phyloP scores from a whole-genome alignment of 192 early-diverging fungal genomes.

The Paraglomus brasilianum region DNA sequence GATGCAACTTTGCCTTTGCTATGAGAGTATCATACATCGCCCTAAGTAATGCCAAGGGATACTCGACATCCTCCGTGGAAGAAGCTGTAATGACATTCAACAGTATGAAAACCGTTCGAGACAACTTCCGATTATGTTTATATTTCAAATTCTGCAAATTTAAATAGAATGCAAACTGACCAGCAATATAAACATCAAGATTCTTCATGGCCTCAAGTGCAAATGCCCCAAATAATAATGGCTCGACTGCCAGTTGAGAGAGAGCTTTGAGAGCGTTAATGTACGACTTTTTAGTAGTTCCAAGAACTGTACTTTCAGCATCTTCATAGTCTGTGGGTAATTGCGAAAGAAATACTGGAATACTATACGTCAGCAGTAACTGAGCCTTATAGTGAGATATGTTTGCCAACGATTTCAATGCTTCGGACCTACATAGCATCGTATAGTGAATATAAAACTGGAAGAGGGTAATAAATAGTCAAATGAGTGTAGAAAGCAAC shows the following conservation, averaged over 20 bases:
- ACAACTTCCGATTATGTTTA: not conserved
- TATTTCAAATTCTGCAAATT: too few species aligned
- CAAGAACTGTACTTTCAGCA: conserved; percentile 33
- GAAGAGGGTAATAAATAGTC: not conserved
- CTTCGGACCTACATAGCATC: conserved; percentile 38
- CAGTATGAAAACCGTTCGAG: not conserved
- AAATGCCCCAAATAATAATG: conserved; percentile 46
- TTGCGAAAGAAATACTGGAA: conserved; percentile 53
- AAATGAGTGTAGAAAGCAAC: conserved; percentile 4
- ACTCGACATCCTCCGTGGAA: conserved; percentile 36
- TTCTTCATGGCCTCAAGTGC: conserved; percentile 50
- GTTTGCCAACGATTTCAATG: conserved; percentile 48
- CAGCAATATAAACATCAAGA: conserved; percentile 39
- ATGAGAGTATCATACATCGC: conserved; percentile 46
- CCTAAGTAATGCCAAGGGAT: conserved; percentile 47
- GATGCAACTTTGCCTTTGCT: conserved; percentile 36
- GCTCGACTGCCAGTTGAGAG: conserved; percentile 44
- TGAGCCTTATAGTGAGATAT: conserved; percentile 44
- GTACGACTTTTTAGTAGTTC: conserved; percentile 33
- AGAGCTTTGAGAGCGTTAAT: conserved; percentile 46
- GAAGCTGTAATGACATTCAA: conserved; percentile 16
- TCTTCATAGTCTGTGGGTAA: conserved; percentile 48
- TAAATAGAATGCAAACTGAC: conserved; percentile 18
- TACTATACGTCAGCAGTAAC: conserved; percentile 48
- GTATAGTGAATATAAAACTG: not conserved